Base-by-base conservation (phyloP, 2,329 filamentous ascomycete species). In the Xylariaceae sp. region DNA sequence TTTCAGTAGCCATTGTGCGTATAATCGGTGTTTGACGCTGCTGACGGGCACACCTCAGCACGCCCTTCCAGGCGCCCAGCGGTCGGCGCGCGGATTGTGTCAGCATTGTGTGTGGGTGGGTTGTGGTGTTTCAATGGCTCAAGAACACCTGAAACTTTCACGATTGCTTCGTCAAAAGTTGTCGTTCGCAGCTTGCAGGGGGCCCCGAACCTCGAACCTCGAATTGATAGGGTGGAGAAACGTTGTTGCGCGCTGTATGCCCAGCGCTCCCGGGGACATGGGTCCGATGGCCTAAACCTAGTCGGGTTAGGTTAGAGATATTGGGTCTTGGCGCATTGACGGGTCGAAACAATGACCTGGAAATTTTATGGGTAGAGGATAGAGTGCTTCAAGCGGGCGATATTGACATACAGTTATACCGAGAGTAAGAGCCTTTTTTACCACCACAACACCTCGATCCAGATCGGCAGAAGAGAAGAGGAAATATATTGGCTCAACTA, bases 1-100 rank as follows among this genome's bases (percentile, higher is more conserved):
- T 66, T 46, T 65, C 73, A 44, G 79, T 81, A 31, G 79, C 77
- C 72, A 87, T 75, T 58, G 79, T 78, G 65, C 86, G 74, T 53
- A 70, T 69, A 49, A 69, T 66, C 36, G 74, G 65, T 12, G 70
- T 62, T 19, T 50, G 64, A 41, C 71, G 76, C 54, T 83, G 81
- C 60, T 81, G 81, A 61, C 85, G 78, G 43, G 82, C 75, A 69
- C 84, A 81, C 62, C 87, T 80, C 66, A 91, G 71, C 33, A 85
- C 76, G 26, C 84, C 78, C 75, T 89, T 90, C 72, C 90, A 85
- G 75, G 86, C 88, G 80, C 85, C 84, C 70, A 90, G 75, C 61
- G 89, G 88, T 83, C 89, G 86, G 76, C 84, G 76, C 69, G 82
- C 69, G 58, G 82, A 75, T 64, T 84, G 79, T 65, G 83, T 80